Conservation (phyloP, 352 stramenopile species). For the Globisporangium spinosum region DNA sequence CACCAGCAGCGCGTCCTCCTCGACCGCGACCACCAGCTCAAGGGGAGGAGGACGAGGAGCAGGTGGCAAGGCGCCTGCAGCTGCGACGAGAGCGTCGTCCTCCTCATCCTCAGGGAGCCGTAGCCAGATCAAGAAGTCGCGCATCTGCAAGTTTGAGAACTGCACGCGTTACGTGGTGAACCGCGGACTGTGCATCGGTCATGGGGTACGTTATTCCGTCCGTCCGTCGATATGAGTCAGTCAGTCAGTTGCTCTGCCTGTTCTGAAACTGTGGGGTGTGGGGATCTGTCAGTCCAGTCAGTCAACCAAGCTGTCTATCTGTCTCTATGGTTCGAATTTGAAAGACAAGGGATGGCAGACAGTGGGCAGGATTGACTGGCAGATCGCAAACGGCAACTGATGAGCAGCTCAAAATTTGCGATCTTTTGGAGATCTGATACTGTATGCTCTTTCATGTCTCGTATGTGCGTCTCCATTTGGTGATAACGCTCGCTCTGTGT, state of each 20-base stretch:
- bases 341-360: background rate
- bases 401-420: background rate
- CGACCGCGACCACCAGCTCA: background rate
- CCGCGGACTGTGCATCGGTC: constrained; percentile 69
- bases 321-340: background rate
- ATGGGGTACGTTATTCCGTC: constrained; percentile 36
- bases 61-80: constrained; percentile 2
- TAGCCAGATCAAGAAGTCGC: constrained; percentile 51
- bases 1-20: background rate
- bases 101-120: background rate
- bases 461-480: background rate
- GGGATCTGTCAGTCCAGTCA: background rate
- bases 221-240: background rate
- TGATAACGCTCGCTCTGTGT: background rate
- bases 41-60: background rate
- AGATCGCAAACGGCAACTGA: background rate
- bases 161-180: constrained; percentile 78
- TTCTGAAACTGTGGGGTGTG: background rate
- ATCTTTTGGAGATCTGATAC: background rate
- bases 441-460: background rate
- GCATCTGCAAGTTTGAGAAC: constrained; percentile 72
- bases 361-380: background rate
- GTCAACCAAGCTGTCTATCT: too few relatives aligned
- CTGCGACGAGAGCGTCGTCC: background rate
- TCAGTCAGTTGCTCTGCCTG: background rate